Conservation (phyloP, 768 basidiomycete genomes). For the Tulasnella sp. region DNA sequence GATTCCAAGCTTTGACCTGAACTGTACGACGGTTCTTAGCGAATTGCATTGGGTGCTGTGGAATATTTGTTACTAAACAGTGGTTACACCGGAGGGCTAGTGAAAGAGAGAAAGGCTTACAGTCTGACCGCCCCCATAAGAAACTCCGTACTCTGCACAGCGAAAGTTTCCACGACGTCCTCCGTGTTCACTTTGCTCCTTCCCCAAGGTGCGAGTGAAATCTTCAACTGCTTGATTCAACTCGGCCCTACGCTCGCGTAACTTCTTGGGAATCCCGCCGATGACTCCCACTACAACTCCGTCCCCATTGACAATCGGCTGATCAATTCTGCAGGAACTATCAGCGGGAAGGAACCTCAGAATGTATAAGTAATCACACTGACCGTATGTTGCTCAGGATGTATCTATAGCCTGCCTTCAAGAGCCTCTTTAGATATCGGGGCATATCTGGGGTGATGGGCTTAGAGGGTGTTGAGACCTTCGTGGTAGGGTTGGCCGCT, state of each 20-base stretch:
- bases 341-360: not conserved
- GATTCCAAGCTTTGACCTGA: not conserved
- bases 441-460: not conserved
- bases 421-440: not conserved
- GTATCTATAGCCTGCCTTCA: not conserved
- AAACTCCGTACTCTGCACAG: not conserved
- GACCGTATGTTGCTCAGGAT: not conserved
- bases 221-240: not conserved
- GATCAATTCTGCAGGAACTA: not conserved
- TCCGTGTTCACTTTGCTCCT: not conserved
- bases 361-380: not conserved
- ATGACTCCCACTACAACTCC: not conserved
- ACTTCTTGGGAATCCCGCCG: not conserved
- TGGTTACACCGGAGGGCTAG: no score
- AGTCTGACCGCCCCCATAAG: not conserved
- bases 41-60: not conserved
- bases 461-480: not conserved
- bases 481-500: not conserved
- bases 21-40: not conserved
- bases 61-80: not conserved
- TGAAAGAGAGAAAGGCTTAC: not conserved
- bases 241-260: not conserved
- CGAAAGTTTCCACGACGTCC: not conserved
- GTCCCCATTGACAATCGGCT: not conserved
- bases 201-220: not conserved